Evolutionary conservation across 345 rosid genomes (phyloP).

Genomic region (Turritis glabra): DNA sequence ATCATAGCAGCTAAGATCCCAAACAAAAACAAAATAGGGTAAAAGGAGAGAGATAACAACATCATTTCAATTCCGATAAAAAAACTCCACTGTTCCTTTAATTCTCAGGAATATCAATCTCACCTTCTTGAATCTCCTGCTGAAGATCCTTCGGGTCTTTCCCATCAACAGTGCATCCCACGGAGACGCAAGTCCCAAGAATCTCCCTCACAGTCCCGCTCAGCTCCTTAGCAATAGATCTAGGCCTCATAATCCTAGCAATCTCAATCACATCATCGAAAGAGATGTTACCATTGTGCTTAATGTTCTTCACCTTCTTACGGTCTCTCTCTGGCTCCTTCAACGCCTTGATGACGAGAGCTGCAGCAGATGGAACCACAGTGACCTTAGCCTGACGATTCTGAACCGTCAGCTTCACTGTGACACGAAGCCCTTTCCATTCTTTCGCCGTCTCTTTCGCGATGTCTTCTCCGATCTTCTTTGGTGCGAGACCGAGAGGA

Average conservation of each 20-base stretch:
- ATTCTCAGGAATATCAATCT: constrained; percentile 43
- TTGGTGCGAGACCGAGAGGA: constrained; percentile 65
- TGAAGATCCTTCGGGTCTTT: constrained; percentile 53
- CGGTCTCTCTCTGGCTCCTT: constrained; percentile 48
- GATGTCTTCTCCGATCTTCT: constrained; percentile 66
- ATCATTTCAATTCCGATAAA: constrained; percentile 1
- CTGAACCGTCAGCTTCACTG: constrained; percentile 63
- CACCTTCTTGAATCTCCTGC: constrained; percentile 48
- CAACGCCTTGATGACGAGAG: constrained; percentile 57
- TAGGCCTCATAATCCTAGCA: constrained; percentile 43
- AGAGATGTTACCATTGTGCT: constrained; percentile 42
- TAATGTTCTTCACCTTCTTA: constrained; percentile 43
- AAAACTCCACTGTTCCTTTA: neutral
- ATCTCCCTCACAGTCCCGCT: constrained; percentile 51
- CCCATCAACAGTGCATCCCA: constrained; percentile 64
- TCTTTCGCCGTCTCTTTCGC: constrained; percentile 64
- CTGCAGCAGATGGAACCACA: constrained; percentile 61
- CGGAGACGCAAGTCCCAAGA: constrained; percentile 44
- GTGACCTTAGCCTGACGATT: constrained; percentile 60
- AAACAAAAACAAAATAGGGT: neutral
- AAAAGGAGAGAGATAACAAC: neutral
- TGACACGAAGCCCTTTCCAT: constrained; percentile 64
- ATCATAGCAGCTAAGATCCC: constrained; percentile 17
- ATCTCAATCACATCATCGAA: constrained; percentile 44
- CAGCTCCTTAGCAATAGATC: constrained; percentile 44